Evolutionary conservation across 2,329 filamentous ascomycete genomes (phyloP), one percentile per base, ranked within the genome.

Genomic region (Tolypocladium capitatum): DNA sequence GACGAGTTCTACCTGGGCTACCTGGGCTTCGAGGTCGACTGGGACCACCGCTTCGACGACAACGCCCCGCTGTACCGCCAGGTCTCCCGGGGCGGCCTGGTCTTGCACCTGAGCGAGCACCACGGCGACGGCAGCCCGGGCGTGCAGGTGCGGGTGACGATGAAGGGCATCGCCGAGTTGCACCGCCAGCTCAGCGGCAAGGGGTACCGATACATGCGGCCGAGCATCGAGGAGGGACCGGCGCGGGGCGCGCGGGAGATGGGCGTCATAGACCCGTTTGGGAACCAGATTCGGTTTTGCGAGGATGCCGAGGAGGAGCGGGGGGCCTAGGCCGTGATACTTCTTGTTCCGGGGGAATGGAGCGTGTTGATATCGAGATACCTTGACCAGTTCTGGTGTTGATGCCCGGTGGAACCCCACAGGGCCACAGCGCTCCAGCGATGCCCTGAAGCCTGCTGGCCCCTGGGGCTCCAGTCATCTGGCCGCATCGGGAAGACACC

Each of bases 21-120:
- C 34, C 48, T 54, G 28, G 53, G 52, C 36, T 55, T 55, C 49
- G 42, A 24, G 24, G 43, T 49, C 18, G 52, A 55, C 43, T 54
- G 52, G 52, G 51, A 54, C 11, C 54, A 55, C 48, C 49, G 50
- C 27, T 53, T 51, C 46, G 54, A 53, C 48, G 48, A 49, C n/a
- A 45, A 38, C 36, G 48, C 47, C 3, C 54, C 54, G 18, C 43
- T 54, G 27, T 56, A 56, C 44, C 47, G 52, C 16, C 52, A 56
- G 34, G 45, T 55, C 18, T 55, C 52, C 16, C 45, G 49, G 5
- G 48, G 30, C 13, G 45, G 43, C 18, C 45, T 53, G 24, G 43
- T 48, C 14, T 41, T 55, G 30, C 51, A 55, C 27, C 51, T 55
- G 3, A 53, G 52, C 34, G 51, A 55, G 48, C 54, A 55, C 21